Evolutionary conservation across 2,329 filamentous ascomycete genomes (phyloP).

Genomic region (Colletotrichum echinochloae): DNA sequence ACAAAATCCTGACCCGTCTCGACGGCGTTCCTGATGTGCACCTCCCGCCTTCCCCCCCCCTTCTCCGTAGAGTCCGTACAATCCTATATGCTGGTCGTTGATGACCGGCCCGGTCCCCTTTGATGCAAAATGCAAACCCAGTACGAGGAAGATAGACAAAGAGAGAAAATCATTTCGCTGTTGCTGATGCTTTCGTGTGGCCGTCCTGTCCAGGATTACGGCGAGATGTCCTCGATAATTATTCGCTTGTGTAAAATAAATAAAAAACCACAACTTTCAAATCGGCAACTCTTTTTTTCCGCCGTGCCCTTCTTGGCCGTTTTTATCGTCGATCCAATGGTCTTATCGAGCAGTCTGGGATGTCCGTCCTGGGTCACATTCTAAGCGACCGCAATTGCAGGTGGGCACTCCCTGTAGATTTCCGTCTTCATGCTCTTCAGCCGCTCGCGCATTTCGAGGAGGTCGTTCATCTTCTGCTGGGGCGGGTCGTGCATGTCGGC

Average conservation of each 20-base stretch:
- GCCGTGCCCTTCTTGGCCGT: conserved; percentile 10
- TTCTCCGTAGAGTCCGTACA: conserved; percentile 29
- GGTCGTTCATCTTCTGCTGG: conserved; percentile 61
- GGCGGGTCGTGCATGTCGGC: conserved; percentile 62
- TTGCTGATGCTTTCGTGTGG: conserved; percentile 38
- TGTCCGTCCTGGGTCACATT: conserved; percentile 1
- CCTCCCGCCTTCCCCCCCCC: conserved; percentile 3
- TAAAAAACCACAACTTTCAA: conserved; percentile 10
- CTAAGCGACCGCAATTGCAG: conserved; percentile 42
- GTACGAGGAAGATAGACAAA: conserved; percentile 8
- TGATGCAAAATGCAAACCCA: conserved; percentile 36
- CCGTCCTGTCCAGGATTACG: conserved; percentile 37
- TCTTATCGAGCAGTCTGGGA: not conserved
- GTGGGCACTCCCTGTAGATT: conserved; percentile 63
- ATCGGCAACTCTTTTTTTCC: conserved; percentile 17
- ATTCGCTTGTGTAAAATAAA: conserved; percentile 35
- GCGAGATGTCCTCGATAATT: conserved; percentile 33
- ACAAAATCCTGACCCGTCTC: conserved; percentile 24
- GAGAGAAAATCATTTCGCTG: conserved; percentile 34
- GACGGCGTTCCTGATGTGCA: conserved; percentile 21
- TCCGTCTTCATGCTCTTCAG: conserved; percentile 69
- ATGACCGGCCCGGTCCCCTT: conserved; percentile 18
- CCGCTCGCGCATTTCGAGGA: conserved; percentile 66
- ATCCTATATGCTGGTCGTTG: conserved; percentile 36
- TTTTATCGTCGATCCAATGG: conserved; percentile 19